phyloP scores from a whole-genome alignment of 345 rosid species.

The Arabis hirsuta region DNA sequence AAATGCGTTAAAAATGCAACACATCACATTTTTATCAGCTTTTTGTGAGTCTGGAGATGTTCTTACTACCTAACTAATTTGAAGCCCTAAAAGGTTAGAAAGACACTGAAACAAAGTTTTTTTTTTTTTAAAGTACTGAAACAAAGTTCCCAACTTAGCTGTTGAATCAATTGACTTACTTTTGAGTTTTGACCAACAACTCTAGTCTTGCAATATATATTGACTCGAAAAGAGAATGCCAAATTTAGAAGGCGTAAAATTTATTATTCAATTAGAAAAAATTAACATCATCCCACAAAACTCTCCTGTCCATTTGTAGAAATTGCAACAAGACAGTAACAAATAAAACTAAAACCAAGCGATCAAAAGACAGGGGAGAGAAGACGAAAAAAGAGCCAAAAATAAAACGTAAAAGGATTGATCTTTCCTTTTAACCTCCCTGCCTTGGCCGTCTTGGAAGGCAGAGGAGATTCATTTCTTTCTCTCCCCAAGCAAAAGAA shows the following conservation, averaged over 20 bases:
- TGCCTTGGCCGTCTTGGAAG: slow-evolving; percentile 61
- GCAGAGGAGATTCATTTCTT: slow-evolving; percentile 53
- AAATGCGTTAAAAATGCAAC: too few species aligned
- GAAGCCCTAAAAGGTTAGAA: background rate
- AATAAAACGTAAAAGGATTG: slow-evolving; percentile 10
- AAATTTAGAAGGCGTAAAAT: slow-evolving; percentile 13
- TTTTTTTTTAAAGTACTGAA: too few species aligned
- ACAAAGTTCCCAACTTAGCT: background rate
- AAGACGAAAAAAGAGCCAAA: slow-evolving; percentile 15
- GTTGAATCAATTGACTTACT: slow-evolving; percentile 2
- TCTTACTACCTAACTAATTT: too few species aligned
- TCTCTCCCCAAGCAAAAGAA: slow-evolving; percentile 46
- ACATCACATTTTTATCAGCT: too few species aligned
- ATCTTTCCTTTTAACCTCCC: slow-evolving; percentile 43
- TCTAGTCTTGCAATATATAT: background rate
- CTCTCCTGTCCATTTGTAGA: slow-evolving; percentile 58
- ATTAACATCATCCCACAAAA: slow-evolving; percentile 51
- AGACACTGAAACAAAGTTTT: background rate
- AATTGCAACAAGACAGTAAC: slow-evolving; percentile 25
- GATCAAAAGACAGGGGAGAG: slow-evolving; percentile 26
- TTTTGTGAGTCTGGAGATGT: too few species aligned
- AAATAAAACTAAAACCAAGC: slow-evolving; percentile 35
- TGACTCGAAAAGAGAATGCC: background rate
- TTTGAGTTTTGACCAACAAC: slow-evolving; percentile 18
- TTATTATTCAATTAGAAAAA: background rate